phyloP scores from a whole-genome alignment of 1,284 basidiomycete species.

The Agroathelia rolfsii region DNA sequence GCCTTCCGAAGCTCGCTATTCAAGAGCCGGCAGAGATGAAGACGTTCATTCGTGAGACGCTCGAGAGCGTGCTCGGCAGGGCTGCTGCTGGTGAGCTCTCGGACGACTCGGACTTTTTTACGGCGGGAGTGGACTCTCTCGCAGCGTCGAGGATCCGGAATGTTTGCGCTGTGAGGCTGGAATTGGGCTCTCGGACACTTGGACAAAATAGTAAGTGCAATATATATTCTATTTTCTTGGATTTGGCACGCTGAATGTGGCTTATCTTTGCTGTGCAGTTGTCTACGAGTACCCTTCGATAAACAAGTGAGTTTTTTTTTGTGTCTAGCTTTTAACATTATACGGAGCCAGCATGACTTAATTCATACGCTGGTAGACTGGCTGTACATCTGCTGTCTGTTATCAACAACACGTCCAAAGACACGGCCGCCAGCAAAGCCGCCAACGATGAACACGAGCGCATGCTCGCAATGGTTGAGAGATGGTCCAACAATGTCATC shows the following conservation, averaged over 20 bases:
- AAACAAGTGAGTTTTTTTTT: constrained; percentile 17
- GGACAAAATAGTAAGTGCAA: constrained; percentile 27
- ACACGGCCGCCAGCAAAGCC: no score
- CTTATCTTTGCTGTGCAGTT: constrained; percentile 15
- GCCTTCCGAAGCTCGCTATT: constrained; percentile 30
- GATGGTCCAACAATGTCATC: constrained; percentile 20
- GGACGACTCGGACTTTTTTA: constrained; percentile 27
- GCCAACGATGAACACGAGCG: constrained; percentile 23
- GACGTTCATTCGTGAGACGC: constrained; percentile 10
- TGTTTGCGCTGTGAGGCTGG: constrained; percentile 33
- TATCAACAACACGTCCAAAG: constrained; percentile 4
- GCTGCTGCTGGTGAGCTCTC: constrained; percentile 16
- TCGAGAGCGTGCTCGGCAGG: constrained; percentile 14
- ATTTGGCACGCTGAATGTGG: no score
- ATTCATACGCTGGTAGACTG: constrained; percentile 17
- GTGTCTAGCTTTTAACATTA: not conserved
- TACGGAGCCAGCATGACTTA: not conserved
- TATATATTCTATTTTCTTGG: not conserved
- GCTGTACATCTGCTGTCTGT: constrained; percentile 21
- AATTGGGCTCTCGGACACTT: constrained; percentile 23
- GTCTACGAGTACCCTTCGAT: constrained; percentile 36
- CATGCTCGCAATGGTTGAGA: constrained; percentile 33
- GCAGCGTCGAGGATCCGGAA: constrained; percentile 47
- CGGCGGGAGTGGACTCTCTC: constrained; percentile 46
- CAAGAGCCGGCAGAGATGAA: constrained; percentile 14